These are phyloP conservation scores for Leccinum truebloodii DNA, from an alignment of 768 basidiomycete genomes.

Conservation along the genomic window DNA sequence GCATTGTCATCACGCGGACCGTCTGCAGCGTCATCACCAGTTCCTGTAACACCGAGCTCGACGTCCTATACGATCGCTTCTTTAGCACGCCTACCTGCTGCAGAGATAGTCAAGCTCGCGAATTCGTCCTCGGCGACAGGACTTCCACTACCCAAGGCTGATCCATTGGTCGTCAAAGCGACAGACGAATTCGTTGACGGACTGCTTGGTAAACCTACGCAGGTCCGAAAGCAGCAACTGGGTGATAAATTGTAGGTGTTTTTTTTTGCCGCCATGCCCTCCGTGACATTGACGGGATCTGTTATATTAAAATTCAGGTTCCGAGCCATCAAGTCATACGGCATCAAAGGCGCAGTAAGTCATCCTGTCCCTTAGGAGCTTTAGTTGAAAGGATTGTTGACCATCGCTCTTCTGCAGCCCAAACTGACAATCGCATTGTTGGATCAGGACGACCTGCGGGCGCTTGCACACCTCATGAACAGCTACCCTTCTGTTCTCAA, in stretches of 20 bases:
- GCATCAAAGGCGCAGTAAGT: conserved; percentile 78
- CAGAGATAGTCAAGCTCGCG: conserved; percentile 71
- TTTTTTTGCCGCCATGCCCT: conserved; percentile 11
- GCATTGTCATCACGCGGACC: conserved; percentile 75
- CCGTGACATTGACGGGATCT: conserved; percentile 17
- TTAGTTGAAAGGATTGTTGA: conserved; percentile 3
- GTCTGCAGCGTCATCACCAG: conserved; percentile 69
- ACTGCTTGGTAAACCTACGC: conserved; percentile 53
- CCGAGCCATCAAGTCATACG: conserved; percentile 68
- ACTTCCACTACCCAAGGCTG: conserved; percentile 67
- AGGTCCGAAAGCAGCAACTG: conserved; percentile 74
- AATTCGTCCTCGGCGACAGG: conserved; percentile 45
- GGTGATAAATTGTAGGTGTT: conserved; percentile 70
- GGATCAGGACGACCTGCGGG: conserved; percentile 82
- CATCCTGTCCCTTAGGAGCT: not conserved
- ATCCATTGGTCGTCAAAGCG: conserved; percentile 63
- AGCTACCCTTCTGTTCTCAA: conserved; percentile 81
- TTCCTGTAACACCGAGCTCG: conserved; percentile 60
- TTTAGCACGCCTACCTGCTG: conserved; percentile 72
- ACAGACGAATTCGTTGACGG: conserved; percentile 75
- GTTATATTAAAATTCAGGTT: conserved; percentile 40
- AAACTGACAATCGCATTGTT: conserved; percentile 83
- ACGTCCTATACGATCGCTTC: conserved; percentile 61
- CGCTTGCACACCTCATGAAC: conserved; percentile 85
- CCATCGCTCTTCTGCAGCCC: conserved; percentile 45